Evolutionary conservation across 2,329 filamentous ascomycete genomes (phyloP).

Genomic region (Lasiodiplodia sp.): DNA sequence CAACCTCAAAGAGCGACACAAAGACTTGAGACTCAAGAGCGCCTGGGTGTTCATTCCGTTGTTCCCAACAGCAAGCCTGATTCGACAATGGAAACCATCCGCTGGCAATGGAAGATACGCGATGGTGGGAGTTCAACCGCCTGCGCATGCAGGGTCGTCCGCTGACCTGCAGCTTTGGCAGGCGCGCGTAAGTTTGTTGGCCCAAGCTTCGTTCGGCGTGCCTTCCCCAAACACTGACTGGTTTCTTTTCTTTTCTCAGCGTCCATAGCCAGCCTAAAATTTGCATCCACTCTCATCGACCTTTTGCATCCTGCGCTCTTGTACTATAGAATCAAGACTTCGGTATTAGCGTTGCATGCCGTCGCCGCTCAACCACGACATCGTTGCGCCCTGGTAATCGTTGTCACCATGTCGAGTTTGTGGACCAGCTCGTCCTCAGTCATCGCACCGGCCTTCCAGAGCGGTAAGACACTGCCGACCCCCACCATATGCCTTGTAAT

Average conservation of each 20-base stretch:
- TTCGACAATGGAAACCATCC: background rate
- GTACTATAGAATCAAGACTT: background rate
- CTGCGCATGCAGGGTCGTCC: background rate
- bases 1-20: background rate
- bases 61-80: background rate
- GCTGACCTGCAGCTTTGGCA: background rate
- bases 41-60: background rate
- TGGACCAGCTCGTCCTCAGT: background rate
- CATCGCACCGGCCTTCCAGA: background rate
- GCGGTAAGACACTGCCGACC: background rate
- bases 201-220: background rate
- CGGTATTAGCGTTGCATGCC: background rate
- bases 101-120: background rate
- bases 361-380: no score
- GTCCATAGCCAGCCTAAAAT: background rate
- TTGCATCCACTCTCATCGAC: background rate
- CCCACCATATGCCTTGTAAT: background rate
- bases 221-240: background rate
- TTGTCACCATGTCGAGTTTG: background rate
- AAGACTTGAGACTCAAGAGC: background rate
- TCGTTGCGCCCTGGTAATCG: background rate
- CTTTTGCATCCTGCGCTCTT: no score
- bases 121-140: background rate
- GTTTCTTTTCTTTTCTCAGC: background rate
- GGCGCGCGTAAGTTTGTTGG: background rate